Evolutionary conservation across 345 rosid genomes (phyloP).

Genomic region (Erysimum cheiranthoides): DNA sequence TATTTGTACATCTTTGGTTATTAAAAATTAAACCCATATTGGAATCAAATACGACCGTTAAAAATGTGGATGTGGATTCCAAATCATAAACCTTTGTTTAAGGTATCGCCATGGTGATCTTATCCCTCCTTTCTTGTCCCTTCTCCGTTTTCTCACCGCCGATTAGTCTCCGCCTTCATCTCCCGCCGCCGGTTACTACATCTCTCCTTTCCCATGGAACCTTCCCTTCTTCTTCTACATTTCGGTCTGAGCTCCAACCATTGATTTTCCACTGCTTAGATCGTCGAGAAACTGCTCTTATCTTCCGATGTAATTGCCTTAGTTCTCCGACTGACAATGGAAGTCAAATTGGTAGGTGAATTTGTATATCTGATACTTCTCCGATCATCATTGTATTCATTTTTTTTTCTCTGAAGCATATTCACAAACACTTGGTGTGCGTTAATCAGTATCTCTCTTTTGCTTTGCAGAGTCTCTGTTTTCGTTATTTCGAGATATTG

Average conservation of each 20-base stretch:
- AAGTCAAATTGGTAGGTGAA: constrained; percentile 44
- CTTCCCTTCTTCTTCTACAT: constrained; percentile 33
- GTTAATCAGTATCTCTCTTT: background rate
- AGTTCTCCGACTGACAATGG: constrained; percentile 18
- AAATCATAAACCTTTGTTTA: constrained; percentile 33
- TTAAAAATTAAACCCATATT: constrained; percentile 9
- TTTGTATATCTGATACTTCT: background rate
- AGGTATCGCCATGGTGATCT: constrained; percentile 39
- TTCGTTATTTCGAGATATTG: constrained; percentile 53
- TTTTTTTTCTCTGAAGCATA: constrained; percentile 40
- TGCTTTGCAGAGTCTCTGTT: constrained; percentile 51
- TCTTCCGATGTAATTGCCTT: constrained; percentile 44
- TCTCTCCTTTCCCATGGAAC: constrained; percentile 26
- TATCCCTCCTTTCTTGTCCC: constrained; percentile 38
- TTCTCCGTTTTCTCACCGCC: constrained; percentile 35
- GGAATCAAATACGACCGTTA: constrained; percentile 47
- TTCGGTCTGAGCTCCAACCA: constrained; percentile 34
- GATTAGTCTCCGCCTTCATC: constrained; percentile 19
- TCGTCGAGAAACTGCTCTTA: constrained; percentile 30
- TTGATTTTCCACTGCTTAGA: constrained; percentile 13
- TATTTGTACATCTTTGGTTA: background rate
- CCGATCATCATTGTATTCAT: background rate
- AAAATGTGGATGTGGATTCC: background rate
- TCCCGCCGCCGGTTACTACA: constrained; percentile 32
- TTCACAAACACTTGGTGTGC: constrained; percentile 38